Evolutionary conservation across 2,329 filamentous ascomycete genomes (phyloP).

Genomic region (Beauveria scarabaeidicola): DNA sequence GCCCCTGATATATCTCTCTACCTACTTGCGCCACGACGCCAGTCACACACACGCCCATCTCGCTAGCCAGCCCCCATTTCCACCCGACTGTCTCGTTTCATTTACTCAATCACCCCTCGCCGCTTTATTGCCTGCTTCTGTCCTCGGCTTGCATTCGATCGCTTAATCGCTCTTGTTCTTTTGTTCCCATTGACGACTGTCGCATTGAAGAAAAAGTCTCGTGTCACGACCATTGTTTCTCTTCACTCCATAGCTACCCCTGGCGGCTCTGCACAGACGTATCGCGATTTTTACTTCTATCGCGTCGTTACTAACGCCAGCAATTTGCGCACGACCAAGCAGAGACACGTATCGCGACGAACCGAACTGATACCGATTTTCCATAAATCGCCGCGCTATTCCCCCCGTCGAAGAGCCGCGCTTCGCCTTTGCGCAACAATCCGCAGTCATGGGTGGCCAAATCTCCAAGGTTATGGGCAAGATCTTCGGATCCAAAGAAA

Average conservation of each 20-base stretch:
- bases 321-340: not conserved
- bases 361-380: not conserved
- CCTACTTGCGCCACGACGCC: not conserved
- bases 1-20: not conserved
- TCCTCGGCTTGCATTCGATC: not conserved
- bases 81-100: not conserved
- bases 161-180: not conserved
- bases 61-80: not conserved
- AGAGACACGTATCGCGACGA: not conserved
- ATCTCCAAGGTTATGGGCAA: slow-evolving; percentile 96
- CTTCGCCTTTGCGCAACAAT: slow-evolving; percentile 3
- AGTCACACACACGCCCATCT: slow-evolving; percentile 4
- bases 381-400: not conserved
- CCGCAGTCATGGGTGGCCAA: slow-evolving; percentile 73
- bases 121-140: not conserved
- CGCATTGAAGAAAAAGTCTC: not conserved
- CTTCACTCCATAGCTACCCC: not conserved
- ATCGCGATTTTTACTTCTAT: not conserved
- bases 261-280: not conserved
- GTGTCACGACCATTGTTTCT: not conserved
- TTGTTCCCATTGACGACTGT: not conserved
- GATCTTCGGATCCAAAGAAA: slow-evolving; percentile 98
- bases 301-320: not conserved
- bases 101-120: slow-evolving; percentile 9
- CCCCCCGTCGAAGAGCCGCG: not conserved